phyloP scores from a whole-genome alignment of 495 filamentous ascomycete species.

The Aspergillus campestris region DNA sequence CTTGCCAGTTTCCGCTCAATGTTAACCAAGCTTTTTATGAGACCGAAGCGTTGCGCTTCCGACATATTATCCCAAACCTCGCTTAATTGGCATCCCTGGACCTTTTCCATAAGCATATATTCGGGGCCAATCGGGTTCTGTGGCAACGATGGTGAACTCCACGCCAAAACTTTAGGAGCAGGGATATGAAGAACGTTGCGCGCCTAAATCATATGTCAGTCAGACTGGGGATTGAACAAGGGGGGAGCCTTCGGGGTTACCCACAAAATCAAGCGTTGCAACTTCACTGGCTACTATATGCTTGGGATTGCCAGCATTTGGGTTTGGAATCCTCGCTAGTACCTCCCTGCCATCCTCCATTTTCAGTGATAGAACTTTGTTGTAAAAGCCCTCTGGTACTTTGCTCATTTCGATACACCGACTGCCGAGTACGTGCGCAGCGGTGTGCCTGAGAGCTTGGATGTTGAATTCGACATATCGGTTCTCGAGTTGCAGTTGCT shows the following conservation, averaged over 20 bases:
- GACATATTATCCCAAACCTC: conserved; percentile 11
- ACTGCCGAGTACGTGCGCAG: not conserved
- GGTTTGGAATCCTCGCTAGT: conserved; percentile 29
- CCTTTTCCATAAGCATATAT: conserved; percentile 33
- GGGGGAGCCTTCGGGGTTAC: not conserved
- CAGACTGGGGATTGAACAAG: not conserved
- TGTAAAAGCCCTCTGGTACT: conserved; percentile 26
- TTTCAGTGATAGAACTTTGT: conserved; percentile 26
- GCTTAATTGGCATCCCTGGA: conserved; percentile 5
- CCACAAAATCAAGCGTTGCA: conserved; percentile 29
- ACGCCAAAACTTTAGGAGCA: conserved; percentile 5
- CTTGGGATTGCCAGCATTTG: conserved; percentile 19
- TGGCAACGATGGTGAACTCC: conserved; percentile 6
- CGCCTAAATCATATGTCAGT: not conserved
- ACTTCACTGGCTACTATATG: conserved; percentile 29
- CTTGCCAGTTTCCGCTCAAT: conserved; percentile 3
- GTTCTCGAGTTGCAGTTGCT: not conserved
- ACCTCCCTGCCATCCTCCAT: conserved; percentile 21
- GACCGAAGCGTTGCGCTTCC: conserved; percentile 8
- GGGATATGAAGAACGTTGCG: conserved; percentile 9
- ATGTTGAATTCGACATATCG: conserved; percentile 3
- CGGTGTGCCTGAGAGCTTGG: not conserved
- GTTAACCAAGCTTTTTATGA: conserved; percentile 6
- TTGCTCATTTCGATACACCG: conserved; percentile 6
- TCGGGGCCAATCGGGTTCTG: conserved; percentile 22